phyloP scores from a whole-genome alignment of 208 protist species.

The Trypanosoma caninum region DNA sequence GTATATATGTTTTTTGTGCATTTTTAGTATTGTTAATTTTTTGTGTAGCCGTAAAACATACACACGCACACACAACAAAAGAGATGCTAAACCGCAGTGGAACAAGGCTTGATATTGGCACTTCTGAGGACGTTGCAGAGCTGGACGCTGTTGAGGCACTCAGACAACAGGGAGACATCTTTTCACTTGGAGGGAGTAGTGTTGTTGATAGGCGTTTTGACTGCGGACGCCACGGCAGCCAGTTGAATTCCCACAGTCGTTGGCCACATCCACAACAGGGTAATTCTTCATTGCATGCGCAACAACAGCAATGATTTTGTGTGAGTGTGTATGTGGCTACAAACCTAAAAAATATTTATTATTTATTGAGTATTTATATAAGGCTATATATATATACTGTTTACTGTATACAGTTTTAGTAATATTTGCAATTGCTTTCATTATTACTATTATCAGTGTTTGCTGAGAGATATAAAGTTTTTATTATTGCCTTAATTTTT shows the following conservation, averaged over 20 bases:
- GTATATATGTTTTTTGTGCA: background rate
- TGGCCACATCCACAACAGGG: constrained; percentile 1
- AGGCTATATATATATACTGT: too few relatives aligned
- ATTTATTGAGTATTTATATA: too few relatives aligned
- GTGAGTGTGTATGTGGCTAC: too few relatives aligned
- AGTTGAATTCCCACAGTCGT: background rate
- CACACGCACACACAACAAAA: background rate
- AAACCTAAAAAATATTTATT: too few relatives aligned
- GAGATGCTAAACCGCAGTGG: constrained; percentile 66
- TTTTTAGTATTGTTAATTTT: background rate
- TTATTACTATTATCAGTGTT: background rate
- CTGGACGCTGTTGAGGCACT: constrained; percentile 50
- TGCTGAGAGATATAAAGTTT: background rate
- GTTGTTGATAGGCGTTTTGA: too few relatives aligned
- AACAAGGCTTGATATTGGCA: constrained; percentile 76
- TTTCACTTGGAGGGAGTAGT: background rate
- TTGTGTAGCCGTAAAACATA: background rate
- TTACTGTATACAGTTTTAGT: too few relatives aligned
- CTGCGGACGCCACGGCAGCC: background rate
- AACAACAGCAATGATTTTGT: too few relatives aligned
- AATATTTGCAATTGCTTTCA: background rate
- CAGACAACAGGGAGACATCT: constrained; percentile 8
- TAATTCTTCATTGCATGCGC: too few relatives aligned
- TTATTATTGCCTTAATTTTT: too few relatives aligned
- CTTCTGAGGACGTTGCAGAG: constrained; percentile 74